Evolutionary conservation across 2,329 filamentous ascomycete genomes (phyloP).

Genomic region (Albophoma yamanashiensis): DNA sequence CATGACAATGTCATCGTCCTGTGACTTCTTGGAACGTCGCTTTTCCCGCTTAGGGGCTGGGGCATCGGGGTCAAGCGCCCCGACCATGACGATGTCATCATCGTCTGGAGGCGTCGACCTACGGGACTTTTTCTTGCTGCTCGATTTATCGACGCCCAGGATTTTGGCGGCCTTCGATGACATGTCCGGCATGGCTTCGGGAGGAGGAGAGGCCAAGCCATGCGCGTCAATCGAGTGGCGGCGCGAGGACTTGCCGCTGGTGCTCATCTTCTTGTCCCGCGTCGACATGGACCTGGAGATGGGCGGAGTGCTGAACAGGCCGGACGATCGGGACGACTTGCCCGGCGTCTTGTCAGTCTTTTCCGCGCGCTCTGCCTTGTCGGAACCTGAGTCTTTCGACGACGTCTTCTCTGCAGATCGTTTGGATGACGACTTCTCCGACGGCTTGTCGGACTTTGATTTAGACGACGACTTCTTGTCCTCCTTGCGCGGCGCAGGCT

Average conservation of each 20-base stretch:
- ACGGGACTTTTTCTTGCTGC: constrained; percentile 32
- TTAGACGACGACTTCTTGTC: constrained; percentile 47
- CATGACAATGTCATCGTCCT: constrained; percentile 30
- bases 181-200: constrained; percentile 55
- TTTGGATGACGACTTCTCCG: constrained; percentile 46
- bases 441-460: constrained; percentile 54
- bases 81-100: constrained; percentile 40
- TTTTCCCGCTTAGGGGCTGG: constrained; percentile 18
- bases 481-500: constrained; percentile 34
- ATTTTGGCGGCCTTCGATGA: constrained; percentile 70
- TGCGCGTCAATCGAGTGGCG: constrained; percentile 57
- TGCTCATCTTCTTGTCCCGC: constrained; percentile 49
- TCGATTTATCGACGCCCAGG: constrained; percentile 45
- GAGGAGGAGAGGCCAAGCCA: constrained; percentile 61
- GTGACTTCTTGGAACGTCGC: constrained; percentile 19
- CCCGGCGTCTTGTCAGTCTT: constrained; percentile 34
- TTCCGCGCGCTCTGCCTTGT: constrained; percentile 48
- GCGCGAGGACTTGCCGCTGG: constrained; percentile 52
- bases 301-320: constrained; percentile 58
- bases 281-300: constrained; percentile 60
- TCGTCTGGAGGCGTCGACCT: constrained; percentile 30
- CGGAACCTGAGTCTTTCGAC: constrained; percentile 63
- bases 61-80: constrained; percentile 26
- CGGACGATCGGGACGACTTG: constrained; percentile 44
- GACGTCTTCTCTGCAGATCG: constrained; percentile 43